phyloP scores from a whole-genome alignment of 1,284 basidiomycete species.

The Cutaneotrichosporon cutaneum region DNA sequence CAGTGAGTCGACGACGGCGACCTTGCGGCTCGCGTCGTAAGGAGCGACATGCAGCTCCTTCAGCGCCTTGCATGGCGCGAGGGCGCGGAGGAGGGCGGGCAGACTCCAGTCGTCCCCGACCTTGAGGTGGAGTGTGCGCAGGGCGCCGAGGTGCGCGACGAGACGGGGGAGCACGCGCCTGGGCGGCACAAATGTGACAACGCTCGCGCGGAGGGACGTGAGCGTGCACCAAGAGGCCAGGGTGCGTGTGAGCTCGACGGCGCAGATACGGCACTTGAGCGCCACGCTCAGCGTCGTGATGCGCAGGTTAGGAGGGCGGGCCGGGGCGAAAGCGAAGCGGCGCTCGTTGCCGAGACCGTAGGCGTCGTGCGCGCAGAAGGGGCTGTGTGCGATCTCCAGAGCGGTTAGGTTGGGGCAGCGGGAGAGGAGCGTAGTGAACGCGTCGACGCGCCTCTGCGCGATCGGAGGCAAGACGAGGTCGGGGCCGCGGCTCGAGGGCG shows the following conservation, averaged over 20 bases:
- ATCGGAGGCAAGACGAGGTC: background rate
- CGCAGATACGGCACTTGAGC: constrained; percentile 11
- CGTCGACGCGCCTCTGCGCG: background rate
- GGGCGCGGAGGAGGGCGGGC: background rate
- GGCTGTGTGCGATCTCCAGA: constrained; percentile 11
- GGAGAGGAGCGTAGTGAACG: background rate
- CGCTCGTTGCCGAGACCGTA: constrained; percentile 8
- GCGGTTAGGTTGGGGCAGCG: constrained; percentile 4
- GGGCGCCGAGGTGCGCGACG: background rate
- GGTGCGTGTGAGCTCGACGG: background rate
- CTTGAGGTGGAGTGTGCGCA: constrained; percentile 14
- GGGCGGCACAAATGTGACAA: background rate
- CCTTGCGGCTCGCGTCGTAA: constrained; percentile 17
- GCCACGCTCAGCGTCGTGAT: constrained; percentile 1
- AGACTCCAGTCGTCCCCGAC: background rate
- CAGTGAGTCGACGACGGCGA: constrained; percentile 4
- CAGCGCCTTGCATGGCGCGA: background rate
- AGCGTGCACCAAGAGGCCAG: background rate
- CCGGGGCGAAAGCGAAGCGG: background rate
- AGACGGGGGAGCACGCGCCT: background rate
- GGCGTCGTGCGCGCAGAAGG: constrained; percentile 11
- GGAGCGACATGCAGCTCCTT: constrained; percentile 9
- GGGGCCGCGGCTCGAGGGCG: background rate
- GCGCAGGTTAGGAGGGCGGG: background rate
- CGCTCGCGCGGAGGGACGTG: background rate